Evolutionary conservation across 1,284 basidiomycete genomes (phyloP).

Genomic region (Fistulina hepatica): DNA sequence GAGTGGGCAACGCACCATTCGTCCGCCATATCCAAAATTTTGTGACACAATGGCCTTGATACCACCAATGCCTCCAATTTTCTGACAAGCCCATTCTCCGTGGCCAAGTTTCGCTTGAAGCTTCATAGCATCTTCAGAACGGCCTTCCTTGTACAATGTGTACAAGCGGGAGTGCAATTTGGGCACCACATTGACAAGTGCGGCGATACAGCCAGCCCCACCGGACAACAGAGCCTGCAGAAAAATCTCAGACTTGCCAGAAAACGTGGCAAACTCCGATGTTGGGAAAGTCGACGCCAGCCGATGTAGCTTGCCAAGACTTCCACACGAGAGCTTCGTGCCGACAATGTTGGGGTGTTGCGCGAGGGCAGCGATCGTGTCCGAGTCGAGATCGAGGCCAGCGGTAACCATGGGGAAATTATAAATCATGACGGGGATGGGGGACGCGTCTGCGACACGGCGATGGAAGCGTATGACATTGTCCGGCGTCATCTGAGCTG

Average conservation of each 20-base stretch:
- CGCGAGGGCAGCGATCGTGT: constrained; percentile 62
- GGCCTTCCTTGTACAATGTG: constrained; percentile 45
- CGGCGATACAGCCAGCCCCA: constrained; percentile 62
- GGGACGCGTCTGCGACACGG: constrained; percentile 65
- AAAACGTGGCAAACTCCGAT: constrained; percentile 49
- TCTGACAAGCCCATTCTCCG: constrained; percentile 62
- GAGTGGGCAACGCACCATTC: constrained; percentile 49
- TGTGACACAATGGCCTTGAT: constrained; percentile 60
- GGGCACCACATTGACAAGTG: constrained; percentile 69
- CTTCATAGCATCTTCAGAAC: constrained; percentile 52
- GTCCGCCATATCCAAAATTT: constrained; percentile 60
- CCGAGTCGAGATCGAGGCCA: constrained; percentile 81
- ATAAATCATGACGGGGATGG: constrained; percentile 83
- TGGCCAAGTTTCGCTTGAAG: constrained; percentile 63
- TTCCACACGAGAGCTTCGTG: constrained; percentile 79
- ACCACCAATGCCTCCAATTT: constrained; percentile 60
- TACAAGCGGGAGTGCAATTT: constrained; percentile 60
- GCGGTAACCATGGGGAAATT: constrained; percentile 80
- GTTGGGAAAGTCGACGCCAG: constrained; percentile 46
- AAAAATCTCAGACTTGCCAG: constrained; percentile 56
- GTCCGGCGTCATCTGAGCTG: constrained; percentile 48
- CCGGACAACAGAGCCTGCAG: constrained; percentile 59
- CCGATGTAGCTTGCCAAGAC: constrained; percentile 75
- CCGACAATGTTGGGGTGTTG: constrained; percentile 84
- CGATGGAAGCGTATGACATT: constrained; percentile 55